Evolutionary conservation across 208 protist species (phyloP).

Genomic region (Polymyxa betae): DNA sequence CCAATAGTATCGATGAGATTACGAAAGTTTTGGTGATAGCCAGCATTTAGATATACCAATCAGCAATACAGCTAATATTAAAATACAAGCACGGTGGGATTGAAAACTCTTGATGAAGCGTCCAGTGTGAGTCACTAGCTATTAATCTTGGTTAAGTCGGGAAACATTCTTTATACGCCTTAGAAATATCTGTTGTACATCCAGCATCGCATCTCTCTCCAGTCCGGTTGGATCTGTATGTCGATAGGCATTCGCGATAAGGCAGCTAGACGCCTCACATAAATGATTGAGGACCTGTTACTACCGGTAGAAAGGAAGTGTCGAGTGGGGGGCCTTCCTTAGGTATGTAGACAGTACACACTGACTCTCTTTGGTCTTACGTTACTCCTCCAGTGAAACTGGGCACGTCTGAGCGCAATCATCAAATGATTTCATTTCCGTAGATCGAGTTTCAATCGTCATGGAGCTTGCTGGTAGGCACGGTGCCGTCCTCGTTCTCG

Average conservation of each 20-base stretch:
- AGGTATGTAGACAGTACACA: neutral
- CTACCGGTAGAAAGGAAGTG: neutral
- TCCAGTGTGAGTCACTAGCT: too few species aligned
- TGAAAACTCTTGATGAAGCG: too few species aligned
- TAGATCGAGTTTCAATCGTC: neutral
- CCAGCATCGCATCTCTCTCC: too few species aligned
- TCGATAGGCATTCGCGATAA: too few species aligned
- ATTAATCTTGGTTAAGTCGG: too few species aligned
- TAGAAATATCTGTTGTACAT: too few species aligned
- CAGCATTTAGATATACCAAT: neutral
- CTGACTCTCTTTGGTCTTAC: neutral
- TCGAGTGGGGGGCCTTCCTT: neutral
- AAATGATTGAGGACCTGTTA: too few species aligned
- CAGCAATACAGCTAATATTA: neutral
- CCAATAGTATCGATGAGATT: neutral
- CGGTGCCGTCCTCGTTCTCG: constrained; percentile 73
- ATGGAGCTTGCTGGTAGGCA: too few species aligned
- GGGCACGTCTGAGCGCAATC: too few species aligned
- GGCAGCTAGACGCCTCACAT: too few species aligned
- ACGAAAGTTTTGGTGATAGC: neutral
- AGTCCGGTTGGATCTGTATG: too few species aligned
- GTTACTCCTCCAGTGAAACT: neutral
- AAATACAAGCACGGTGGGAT: neutral
- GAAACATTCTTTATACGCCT: too few species aligned
- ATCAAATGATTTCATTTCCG: neutral